Base-by-base conservation (phyloP, 257 asterid genomes). In the Dorcoceras hygrometricum region DNA sequence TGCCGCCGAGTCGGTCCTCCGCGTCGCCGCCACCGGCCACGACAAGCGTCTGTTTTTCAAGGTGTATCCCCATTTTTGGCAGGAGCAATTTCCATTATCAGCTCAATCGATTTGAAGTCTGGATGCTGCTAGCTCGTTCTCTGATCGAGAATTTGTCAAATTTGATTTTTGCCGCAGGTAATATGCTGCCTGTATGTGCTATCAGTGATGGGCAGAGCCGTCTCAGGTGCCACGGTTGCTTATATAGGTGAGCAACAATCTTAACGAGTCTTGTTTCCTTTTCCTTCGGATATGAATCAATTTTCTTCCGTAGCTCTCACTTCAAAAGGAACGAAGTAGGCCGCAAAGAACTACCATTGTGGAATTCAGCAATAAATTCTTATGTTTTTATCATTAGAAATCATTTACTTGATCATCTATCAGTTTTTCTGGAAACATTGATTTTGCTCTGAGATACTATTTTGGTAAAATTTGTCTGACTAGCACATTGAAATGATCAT, bases 1-100 rank as follows among this genome's bases (percentile, higher is more conserved):
- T 63, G 99, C 97, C 23, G 90, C 99, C 65, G 99, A 94, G 83
- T 90, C 97, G 19, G 99, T 94, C 73, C 85, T 94, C 70, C 90
- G 99, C n/a, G 97, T 94, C 62, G 95, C 97, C 75, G 97, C 97
- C 76, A 88, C 96, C 56, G 99, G 96, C 67, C 97, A 90, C 56
- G 99, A 94, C 75, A 94, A 87, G 70, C 89, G 96, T 76, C 87
- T 94, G 73, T 90, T 94, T 74, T 31, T 94, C 74, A 94, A 90
- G 96, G 97, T 89, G 10, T 7, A 25, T 22, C 3, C 26, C 20
- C 8, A 26, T 34, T 63, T 9, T 32, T 12, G 20, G n/a, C n/a
- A n/a, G n/a, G n/a, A n/a, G n/a, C n/a, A n/a, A n/a, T n/a, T n/a
- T n/a, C n/a, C n/a, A n/a, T n/a, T n/a, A n/a, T n/a, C n/a, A n/a